phyloP scores from a whole-genome alignment of 768 basidiomycete species.

The Lentinula edodes region DNA sequence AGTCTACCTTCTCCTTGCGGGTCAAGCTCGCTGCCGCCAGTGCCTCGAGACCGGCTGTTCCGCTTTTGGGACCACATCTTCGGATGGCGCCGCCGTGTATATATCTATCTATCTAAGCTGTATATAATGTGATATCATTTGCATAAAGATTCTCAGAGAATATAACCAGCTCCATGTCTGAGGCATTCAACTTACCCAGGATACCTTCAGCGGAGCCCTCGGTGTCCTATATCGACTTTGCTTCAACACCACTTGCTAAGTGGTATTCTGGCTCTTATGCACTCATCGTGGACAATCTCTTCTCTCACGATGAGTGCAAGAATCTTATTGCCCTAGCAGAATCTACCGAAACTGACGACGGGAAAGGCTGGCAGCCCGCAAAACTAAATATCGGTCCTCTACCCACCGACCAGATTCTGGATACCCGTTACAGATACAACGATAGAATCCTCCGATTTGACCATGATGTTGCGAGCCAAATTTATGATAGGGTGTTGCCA shows the following conservation, averaged over 20 bases:
- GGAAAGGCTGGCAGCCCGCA: constrained; percentile 35
- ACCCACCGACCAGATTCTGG: constrained; percentile 21
- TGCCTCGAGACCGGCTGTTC: too few species aligned
- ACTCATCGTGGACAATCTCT: constrained; percentile 36
- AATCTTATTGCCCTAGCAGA: constrained; percentile 30
- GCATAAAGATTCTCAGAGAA: not conserved
- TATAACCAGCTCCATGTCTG: not conserved
- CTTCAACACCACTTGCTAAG: constrained; percentile 25
- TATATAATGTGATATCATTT: not conserved
- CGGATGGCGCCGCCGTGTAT: too few species aligned
- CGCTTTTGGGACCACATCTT: too few species aligned
- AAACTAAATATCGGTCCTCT: constrained; percentile 20
- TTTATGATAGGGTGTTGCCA: constrained; percentile 32
- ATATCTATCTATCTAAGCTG: not conserved
- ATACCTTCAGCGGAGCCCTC: not conserved
- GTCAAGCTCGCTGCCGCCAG: too few species aligned
- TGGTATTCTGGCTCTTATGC: constrained; percentile 33
- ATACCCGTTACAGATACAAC: constrained; percentile 34
- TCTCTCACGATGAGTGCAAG: constrained; percentile 35
- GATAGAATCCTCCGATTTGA: constrained; percentile 34
- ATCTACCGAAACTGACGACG: constrained; percentile 20
- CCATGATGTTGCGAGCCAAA: constrained; percentile 22
- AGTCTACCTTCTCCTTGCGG: too few species aligned
- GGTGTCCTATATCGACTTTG: constrained; percentile 29
- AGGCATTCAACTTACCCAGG: not conserved